phyloP scores from a whole-genome alignment of 306 rosid species.

The Lotus japonicus region DNA sequence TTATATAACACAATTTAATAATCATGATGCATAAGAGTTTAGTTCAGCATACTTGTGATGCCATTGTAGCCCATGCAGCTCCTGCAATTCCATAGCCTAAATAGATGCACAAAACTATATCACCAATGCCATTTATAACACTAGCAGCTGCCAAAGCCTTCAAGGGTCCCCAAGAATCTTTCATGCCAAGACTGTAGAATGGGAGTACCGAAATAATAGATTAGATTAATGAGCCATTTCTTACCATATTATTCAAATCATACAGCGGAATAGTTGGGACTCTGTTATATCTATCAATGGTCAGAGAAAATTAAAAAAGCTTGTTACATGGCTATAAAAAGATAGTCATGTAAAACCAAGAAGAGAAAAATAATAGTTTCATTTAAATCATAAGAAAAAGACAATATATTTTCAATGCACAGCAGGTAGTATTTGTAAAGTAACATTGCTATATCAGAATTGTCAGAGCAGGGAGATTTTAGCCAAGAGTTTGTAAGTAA shows the following conservation, averaged over 20 bases:
- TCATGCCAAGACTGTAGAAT: constrained; percentile 43
- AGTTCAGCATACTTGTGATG: constrained; percentile 31
- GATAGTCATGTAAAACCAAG: background rate
- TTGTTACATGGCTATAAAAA: background rate
- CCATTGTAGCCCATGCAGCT: constrained; percentile 48
- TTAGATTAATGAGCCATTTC: constrained; percentile 3
- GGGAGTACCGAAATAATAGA: background rate
- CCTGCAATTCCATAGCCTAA: constrained; percentile 45
- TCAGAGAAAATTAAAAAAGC: constrained; percentile 2
- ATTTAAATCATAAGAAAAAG: constrained; percentile 2
- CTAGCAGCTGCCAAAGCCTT: constrained; percentile 46
- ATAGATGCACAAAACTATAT: constrained; percentile 31
- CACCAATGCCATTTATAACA: constrained; percentile 32
- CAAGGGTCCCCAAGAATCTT: constrained; percentile 55
- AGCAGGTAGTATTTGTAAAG: background rate
- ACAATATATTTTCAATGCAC: background rate
- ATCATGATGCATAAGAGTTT: constrained; percentile 14
- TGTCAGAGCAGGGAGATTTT: background rate
- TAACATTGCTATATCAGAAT: constrained; percentile 2
- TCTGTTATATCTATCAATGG: background rate
- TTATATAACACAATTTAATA: background rate
- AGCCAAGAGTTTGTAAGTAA: background rate
- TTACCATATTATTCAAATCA: constrained; percentile 1
- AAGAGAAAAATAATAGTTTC: background rate
- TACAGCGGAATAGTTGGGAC: background rate